Evolutionary conservation across 345 rosid species (phyloP).

Genomic region (Euclidium syriacum): DNA sequence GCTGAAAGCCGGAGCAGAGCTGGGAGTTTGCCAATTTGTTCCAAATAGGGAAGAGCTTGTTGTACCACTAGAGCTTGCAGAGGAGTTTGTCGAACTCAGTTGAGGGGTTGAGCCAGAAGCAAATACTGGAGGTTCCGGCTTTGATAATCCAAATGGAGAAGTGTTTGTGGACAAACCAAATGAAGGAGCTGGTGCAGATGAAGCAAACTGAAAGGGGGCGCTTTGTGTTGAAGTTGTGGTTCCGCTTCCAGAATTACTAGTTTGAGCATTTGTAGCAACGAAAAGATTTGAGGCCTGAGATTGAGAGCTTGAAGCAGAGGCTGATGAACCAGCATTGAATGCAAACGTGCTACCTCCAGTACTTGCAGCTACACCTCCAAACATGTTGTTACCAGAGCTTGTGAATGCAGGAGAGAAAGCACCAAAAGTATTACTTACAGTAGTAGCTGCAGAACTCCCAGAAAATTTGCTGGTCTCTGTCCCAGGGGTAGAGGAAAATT

Average conservation of each 20-base stretch:
- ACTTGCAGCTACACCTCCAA: conserved; percentile 25
- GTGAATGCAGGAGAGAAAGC: conserved; percentile 31
- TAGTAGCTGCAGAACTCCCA: conserved; percentile 24
- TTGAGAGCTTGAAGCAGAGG: conserved; percentile 36
- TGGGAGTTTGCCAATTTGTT: conserved; percentile 52
- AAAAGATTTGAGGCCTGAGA: conserved; percentile 44
- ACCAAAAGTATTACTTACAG: conserved; percentile 34
- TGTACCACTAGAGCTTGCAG: conserved; percentile 43
- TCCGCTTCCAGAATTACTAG: conserved; percentile 41
- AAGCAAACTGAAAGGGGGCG: conserved; percentile 43
- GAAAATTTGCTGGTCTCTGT: conserved; percentile 25
- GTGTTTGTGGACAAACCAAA: conserved; percentile 42
- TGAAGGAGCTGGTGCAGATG: conserved; percentile 47
- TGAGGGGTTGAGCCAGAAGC: conserved; percentile 51
- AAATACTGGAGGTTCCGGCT: conserved; percentile 36
- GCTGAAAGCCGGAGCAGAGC: conserved; percentile 37
- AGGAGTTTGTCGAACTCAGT: conserved; percentile 32
- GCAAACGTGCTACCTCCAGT: conserved; percentile 39
- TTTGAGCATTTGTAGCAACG: conserved; percentile 35
- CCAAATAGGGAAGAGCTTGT: conserved; percentile 39
- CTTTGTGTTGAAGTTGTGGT: conserved; percentile 45
- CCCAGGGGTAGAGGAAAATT: conserved; percentile 23
- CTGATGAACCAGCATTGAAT: conserved; percentile 37
- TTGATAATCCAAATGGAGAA: conserved; percentile 47
- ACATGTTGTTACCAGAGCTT: conserved; percentile 33